A percentile compares a stretch with the other conserved stretches of the same genome.
These are phyloP conservation scores for Magnusiomyces magnusii DNA, from an alignment of 1,139 yeast species.

Conservation along the genomic window DNA sequence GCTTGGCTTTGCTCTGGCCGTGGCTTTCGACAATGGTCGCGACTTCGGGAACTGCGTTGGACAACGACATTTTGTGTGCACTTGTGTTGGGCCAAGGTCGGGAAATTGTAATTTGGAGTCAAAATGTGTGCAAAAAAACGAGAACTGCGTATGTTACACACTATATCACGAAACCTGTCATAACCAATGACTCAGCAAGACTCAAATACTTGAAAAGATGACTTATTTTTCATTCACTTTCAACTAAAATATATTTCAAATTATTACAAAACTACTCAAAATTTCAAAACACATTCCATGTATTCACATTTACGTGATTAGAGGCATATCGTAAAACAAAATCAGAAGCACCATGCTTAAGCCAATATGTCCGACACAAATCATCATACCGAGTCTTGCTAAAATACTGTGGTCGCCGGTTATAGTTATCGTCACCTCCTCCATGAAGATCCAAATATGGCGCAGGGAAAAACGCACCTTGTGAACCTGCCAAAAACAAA, in stretches of 20 bases:
- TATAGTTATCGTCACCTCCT: slow-evolving; percentile 64
- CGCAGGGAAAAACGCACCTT: slow-evolving; percentile 76
- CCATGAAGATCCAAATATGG: slow-evolving; percentile 88
- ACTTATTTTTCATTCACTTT: slow-evolving; percentile 71
- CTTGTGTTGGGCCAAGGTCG: background rate
- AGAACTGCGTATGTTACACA: no score
- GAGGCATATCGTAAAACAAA: slow-evolving; percentile 74
- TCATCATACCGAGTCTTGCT: slow-evolving; percentile 59
- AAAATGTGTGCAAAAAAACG: no score
- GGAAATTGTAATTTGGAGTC: no score
- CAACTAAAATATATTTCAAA: background rate
- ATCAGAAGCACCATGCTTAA: slow-evolving; percentile 72
- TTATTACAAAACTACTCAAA: background rate
- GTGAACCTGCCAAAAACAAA: slow-evolving; percentile 49
- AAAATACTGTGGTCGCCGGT: slow-evolving; percentile 65
- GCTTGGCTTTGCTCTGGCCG: slow-evolving; percentile 19
- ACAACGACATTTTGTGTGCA: background rate
- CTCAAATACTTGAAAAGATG: slow-evolving; percentile 60
- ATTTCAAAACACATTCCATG: slow-evolving; percentile 54
- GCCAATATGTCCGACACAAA: slow-evolving; percentile 61
- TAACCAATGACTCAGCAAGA: slow-evolving; percentile 39
- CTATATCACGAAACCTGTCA: background rate
- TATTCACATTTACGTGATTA: slow-evolving; percentile 75
- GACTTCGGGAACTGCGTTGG: background rate
- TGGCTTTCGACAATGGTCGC: background rate